These are phyloP conservation scores for Aspergillus carlsbadensis DNA, from an alignment of 495 filamentous ascomycete species.

Conservation along the genomic window DNA sequence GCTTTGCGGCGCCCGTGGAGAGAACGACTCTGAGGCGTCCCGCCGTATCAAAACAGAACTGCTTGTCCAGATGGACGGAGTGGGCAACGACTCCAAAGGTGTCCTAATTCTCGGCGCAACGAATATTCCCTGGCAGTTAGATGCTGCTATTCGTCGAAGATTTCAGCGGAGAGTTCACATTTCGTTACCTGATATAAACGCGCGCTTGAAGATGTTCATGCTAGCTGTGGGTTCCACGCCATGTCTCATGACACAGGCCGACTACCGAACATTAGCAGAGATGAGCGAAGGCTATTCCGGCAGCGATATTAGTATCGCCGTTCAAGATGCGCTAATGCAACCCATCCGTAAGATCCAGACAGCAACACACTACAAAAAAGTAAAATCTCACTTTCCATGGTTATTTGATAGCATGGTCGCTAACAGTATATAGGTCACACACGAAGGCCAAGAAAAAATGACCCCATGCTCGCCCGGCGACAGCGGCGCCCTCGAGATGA, in stretches of 20 bases:
- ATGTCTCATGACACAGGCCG: conserved; percentile 74
- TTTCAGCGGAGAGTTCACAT: conserved; percentile 98
- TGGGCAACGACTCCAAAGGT: conserved; percentile 89
- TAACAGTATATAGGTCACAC: conserved; percentile 53
- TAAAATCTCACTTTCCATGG: conserved; percentile 32
- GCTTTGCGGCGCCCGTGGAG: conserved; percentile 90
- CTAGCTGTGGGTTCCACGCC: conserved; percentile 87
- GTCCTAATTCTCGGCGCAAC: conserved; percentile 96
- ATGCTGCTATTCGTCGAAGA: conserved; percentile 94
- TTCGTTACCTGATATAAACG: conserved; percentile 81
- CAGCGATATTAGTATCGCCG: conserved; percentile 92
- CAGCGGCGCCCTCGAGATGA: conserved; percentile 81
- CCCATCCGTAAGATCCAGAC: conserved; percentile 97
- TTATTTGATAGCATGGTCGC: background rate
- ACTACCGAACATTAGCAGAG: conserved; percentile 76
- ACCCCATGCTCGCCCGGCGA: conserved; percentile 97
- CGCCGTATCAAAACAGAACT: conserved; percentile 98
- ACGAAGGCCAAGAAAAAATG: conserved; percentile 70
- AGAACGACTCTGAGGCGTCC: conserved; percentile 96
- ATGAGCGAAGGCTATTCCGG: conserved; percentile 92
- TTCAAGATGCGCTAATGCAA: conserved; percentile 97
- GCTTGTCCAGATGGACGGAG: conserved; percentile 98
- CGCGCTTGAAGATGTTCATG: conserved; percentile 96
- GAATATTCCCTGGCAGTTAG: conserved; percentile 98
- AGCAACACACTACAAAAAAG: conserved; percentile 97